phyloP scores from a whole-genome alignment of 164 flowering plant genomes.

The Pachysandra terminalis region DNA sequence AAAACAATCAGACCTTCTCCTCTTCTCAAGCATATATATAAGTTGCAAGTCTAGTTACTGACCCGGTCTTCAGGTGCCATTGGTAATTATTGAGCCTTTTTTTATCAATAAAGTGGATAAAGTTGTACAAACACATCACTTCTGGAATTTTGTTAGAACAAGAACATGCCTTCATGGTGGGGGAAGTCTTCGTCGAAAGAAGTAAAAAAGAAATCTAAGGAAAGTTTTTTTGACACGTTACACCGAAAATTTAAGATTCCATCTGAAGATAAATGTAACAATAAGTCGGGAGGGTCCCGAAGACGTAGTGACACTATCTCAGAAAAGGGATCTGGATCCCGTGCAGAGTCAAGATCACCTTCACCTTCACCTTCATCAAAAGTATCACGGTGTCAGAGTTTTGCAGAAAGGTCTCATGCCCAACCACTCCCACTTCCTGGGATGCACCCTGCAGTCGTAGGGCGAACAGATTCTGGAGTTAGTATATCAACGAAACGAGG shows the following conservation, averaged over 20 bases:
- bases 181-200: conserved; percentile 86
- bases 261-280: conserved; percentile 51
- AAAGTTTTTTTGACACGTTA: conserved; percentile 62
- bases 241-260: conserved; percentile 58
- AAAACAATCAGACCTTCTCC: conserved; percentile 8
- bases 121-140: conserved; percentile 2
- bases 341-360: conserved; percentile 64
- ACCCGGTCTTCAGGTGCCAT: neutral
- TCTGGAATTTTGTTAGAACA: neutral
- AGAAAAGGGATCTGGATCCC: conserved; percentile 57
- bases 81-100: neutral
- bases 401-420: conserved; percentile 70
- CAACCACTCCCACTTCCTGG: conserved; percentile 91
- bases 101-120: neutral
- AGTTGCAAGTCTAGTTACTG: neutral
- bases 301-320: conserved; percentile 60
- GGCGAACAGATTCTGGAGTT: conserved; percentile 59
- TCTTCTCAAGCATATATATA: conserved; percentile 5
- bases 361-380: conserved; percentile 75
- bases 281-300: conserved; percentile 53
- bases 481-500: conserved; percentile 44
- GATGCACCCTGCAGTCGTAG: conserved; percentile 35
- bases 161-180: conserved; percentile 67
- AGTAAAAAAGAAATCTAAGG: conserved; percentile 73
- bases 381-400: conserved; percentile 92